phyloP scores from a whole-genome alignment of 2,329 filamentous ascomycete genomes.

The Clathrospora elynae region DNA sequence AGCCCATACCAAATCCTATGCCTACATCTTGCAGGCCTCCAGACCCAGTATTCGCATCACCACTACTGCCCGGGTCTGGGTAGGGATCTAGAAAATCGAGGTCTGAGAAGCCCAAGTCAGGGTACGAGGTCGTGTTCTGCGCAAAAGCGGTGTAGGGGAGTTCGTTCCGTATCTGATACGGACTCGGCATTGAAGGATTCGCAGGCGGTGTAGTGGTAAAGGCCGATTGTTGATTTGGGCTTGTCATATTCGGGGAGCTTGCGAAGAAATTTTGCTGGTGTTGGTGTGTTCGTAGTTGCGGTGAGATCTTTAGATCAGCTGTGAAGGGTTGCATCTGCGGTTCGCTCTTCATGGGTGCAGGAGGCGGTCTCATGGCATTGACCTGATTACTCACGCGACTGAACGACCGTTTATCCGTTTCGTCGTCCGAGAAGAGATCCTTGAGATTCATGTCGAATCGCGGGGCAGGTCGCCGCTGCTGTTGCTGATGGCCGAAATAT shows the following conservation, averaged over 20 bases:
- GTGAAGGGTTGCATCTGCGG: slow-evolving; percentile 30
- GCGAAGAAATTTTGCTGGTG: slow-evolving; percentile 13
- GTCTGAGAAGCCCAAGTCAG: slow-evolving; percentile 51
- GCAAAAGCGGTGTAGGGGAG: slow-evolving; percentile 39
- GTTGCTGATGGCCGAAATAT: slow-evolving; percentile 24
- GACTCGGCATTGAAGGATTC: slow-evolving; percentile 22
- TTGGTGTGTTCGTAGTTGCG: slow-evolving; percentile 40
- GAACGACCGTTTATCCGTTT: slow-evolving; percentile 49
- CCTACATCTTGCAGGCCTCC: slow-evolving; percentile 62
- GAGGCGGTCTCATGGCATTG: slow-evolving; percentile 38
- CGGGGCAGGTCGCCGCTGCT: slow-evolving; percentile 53
- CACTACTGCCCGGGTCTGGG: slow-evolving; percentile 38
- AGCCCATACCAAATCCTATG: slow-evolving; percentile 59
- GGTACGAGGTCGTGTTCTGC: slow-evolving; percentile 37
- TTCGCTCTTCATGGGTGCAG: slow-evolving; percentile 38
- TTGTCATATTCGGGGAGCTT: slow-evolving; percentile 20
- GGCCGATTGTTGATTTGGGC: slow-evolving; percentile 21
- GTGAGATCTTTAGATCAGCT: slow-evolving; percentile 40
- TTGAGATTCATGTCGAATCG: slow-evolving; percentile 60
- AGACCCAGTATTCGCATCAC: slow-evolving; percentile 39
- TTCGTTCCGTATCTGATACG: slow-evolving; percentile 38
- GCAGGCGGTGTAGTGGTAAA: slow-evolving; percentile 12
- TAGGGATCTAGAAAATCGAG: slow-evolving; percentile 62
- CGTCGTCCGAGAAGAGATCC: slow-evolving; percentile 47
- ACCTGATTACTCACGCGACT: slow-evolving; percentile 45